Base-by-base conservation (phyloP, 345 rosid genomes). In the Clausena lansium region DNA sequence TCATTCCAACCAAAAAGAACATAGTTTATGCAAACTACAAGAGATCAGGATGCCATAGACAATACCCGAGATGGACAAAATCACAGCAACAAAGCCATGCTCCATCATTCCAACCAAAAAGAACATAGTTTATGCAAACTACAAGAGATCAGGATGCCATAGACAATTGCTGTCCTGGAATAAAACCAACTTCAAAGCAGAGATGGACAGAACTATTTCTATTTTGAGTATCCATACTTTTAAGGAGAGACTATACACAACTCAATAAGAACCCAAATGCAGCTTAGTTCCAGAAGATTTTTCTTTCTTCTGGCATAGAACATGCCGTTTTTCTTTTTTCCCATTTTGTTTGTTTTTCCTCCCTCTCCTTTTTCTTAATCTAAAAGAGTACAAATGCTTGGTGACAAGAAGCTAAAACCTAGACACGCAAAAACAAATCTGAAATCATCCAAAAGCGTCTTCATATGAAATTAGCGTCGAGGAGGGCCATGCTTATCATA, bases 351-450 rank as follows among this genome's bases (percentile, higher is more conserved):
- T n/a, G n/a, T n/a, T n/a, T n/a, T n/a, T n/a, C n/a, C n/a, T n/a
- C n/a, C n/a, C n/a, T n/a, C n/a, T n/a, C n/a, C n/a, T n/a, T n/a
- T n/a, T n/a, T n/a, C n/a, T n/a, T 2, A 8, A 50, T 38, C 25
- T 24, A 11, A 11, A 61, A 33, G 22, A 22, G n/a, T 52, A 30
- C 64, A 35, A n/a, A 33, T 33, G 65, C 64, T 55, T 19, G 11
- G 30, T 35, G n/a, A 70, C 33, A 67, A 77, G 25, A 68, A 66
- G 39, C 66, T 36, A 76, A 67, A 39, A 76, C 58, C 79, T 22
- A 28, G n/a, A 68, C 54, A 38, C 24, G 24, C 59, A 17, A 59
- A 30, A 24, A 14, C 50, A 30, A 52, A 62, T 58, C 33, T 22
- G 8, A 62, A 59, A 62, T 27, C 60, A 47, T 77, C 54, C 20